Evolutionary conservation across 208 protist species (phyloP), one percentile per base, ranked within the genome.

Genomic region (Naegleria lovaniensis): DNA sequence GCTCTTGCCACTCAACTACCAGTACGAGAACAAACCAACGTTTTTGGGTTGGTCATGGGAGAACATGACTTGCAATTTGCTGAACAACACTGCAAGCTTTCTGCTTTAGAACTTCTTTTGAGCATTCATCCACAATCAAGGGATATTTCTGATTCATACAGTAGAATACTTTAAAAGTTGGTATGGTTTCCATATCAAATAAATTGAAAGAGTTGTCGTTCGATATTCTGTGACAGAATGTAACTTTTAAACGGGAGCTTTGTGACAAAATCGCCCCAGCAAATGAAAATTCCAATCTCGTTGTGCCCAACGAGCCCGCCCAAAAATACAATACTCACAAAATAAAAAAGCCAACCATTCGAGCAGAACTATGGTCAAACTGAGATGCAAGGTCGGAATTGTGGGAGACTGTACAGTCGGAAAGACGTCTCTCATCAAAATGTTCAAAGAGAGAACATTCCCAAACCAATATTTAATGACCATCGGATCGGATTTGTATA

Each of bases 31-130:
- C 75, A 83, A 83, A 39, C 33, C 7, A 83, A 39, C 13, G 9
- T 15, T 39, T 83, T 40, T 36, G 75, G 75, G 0, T 83, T 83
- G 29, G 75, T 83, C 29, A 39, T 40, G 75, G 75, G 75, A 36
- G 75, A 83, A 83, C 75, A 83, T 39, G 75, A 83, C 29, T n/a
- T 83, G 22, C 33, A 40, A 83, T 83, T 83, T 83, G 75, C 75
- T 40, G 75, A 83, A 83, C n/a, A 83, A 39, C 0, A 15, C 13
- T 83, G 75, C 75, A 83, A 83, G 75, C 33, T 83, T 13, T n/a
- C n/a, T 36, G 75, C 75, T 83, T 13, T 83, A n/a, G 33, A n/a
- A n/a, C 29, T 83, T 16, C 33, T 83, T 67, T 67, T 67, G 55
- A 29, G 19, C 11, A 67, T 67, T 4, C 55, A 67, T 67, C 55